These are phyloP conservation scores for Acanthamoeba royreba DNA, from an alignment of 208 protist species.

Conservation along the genomic window DNA sequence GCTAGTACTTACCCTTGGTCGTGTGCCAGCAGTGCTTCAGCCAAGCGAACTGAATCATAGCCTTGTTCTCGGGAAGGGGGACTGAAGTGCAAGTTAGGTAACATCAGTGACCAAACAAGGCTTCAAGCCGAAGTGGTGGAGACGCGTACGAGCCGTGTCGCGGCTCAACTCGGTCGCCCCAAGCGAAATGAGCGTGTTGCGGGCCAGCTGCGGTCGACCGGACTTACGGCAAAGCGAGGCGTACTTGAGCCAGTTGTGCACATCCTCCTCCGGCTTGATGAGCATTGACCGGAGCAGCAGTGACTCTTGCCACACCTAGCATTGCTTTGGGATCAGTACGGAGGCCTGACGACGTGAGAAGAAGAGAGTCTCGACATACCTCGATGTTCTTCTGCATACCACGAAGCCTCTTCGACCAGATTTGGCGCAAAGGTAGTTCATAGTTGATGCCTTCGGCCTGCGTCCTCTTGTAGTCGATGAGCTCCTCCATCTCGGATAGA, in stretches of 20 bases:
- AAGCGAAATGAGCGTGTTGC: constrained; percentile 85
- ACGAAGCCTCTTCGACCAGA: constrained; percentile 89
- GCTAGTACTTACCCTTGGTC: neutral
- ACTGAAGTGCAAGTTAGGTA: neutral
- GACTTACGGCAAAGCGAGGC: constrained; percentile 90
- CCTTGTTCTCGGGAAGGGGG: neutral
- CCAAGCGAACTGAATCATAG: constrained; percentile 21
- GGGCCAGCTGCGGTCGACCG: constrained; percentile 83
- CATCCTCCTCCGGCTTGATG: constrained; percentile 88
- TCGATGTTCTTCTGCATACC: constrained; percentile 90
- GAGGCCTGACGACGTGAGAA: too few relatives aligned
- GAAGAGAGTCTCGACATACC: constrained; percentile 50
- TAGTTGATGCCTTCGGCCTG: neutral
- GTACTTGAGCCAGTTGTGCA: constrained; percentile 97
- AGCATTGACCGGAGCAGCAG: constrained; percentile 94
- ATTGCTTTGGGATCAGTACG: neutral
- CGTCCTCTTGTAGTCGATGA: constrained; percentile 89
- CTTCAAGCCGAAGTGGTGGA: neutral
- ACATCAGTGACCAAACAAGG: too few relatives aligned
- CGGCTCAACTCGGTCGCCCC: neutral
- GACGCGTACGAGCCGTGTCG: neutral
- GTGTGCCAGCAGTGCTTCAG: constrained; percentile 27
- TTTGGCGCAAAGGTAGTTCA: constrained; percentile 54
- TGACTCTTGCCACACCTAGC: constrained; percentile 92
- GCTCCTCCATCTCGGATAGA: constrained; percentile 98